Evolutionary conservation across 805 yeast genomes (phyloP).

Genomic region (Ogataea ramenticola): DNA sequence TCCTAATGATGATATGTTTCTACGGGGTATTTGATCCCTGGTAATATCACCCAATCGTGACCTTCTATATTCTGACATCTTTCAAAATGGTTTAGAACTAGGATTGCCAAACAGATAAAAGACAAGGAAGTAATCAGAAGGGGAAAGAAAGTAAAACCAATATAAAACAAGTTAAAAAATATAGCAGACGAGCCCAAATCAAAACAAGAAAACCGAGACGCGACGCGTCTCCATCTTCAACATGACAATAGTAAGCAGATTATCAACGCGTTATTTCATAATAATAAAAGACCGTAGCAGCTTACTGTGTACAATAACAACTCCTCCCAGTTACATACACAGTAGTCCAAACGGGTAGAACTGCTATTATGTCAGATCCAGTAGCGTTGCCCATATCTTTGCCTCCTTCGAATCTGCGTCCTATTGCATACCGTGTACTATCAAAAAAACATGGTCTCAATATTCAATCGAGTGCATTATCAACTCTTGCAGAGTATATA

Average conservation of each 20-base stretch:
- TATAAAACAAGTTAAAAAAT: not conserved
- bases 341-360: too few relatives aligned
- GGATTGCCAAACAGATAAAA: too few relatives aligned
- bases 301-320: too few relatives aligned
- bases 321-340: too few relatives aligned
- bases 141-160: not conserved
- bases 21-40: too few relatives aligned
- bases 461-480: slow-evolving; percentile 78
- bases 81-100: too few relatives aligned
- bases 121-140: too few relatives aligned
- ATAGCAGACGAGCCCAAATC: not conserved
- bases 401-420: slow-evolving; percentile 78
- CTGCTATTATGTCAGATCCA: slow-evolving; percentile 23
- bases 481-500: slow-evolving; percentile 62
- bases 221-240: not conserved
- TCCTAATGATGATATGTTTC: too few relatives aligned
- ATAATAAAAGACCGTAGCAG: too few relatives aligned
- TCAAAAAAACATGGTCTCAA: slow-evolving; percentile 92
- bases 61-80: too few relatives aligned
- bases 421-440: slow-evolving; percentile 81
- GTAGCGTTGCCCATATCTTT: slow-evolving; percentile 66
- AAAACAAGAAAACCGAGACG: not conserved
- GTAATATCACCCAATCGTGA: too few relatives aligned
- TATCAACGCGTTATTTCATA: not conserved
- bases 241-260: not conserved